Conservation (phyloP, 1,139 yeast species). For the Sugiyamaella sp. region DNA sequence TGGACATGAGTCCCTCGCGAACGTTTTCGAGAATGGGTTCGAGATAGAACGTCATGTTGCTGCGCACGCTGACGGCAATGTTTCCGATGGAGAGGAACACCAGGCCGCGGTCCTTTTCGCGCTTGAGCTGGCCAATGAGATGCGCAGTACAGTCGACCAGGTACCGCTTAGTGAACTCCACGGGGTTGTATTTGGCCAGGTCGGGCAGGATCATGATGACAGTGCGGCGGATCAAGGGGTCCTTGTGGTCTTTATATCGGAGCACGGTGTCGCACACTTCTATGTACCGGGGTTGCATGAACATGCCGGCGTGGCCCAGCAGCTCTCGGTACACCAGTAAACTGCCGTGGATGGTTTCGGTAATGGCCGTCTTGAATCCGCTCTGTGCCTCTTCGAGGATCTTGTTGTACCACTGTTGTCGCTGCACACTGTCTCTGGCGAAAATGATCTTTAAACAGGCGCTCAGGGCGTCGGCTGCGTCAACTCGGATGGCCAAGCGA, state of each 20-base stretch:
- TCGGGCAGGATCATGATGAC: slow-evolving; percentile 81
- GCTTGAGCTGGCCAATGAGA: slow-evolving; percentile 76
- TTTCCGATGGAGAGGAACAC: slow-evolving; percentile 85
- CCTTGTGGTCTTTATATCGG: slow-evolving; percentile 75
- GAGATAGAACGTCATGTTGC: slow-evolving; percentile 83
- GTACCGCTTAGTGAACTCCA: slow-evolving; percentile 76
- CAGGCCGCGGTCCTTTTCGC: slow-evolving; percentile 74
- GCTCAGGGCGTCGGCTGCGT: slow-evolving; percentile 81
- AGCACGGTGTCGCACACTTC: slow-evolving; percentile 77
- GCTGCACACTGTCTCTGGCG: slow-evolving; percentile 71
- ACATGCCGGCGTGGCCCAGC: slow-evolving; percentile 64
- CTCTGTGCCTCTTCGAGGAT: slow-evolving; percentile 64
- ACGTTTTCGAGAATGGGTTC: slow-evolving; percentile 85
- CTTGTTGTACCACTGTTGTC: slow-evolving; percentile 73
- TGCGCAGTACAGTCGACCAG: slow-evolving; percentile 79
- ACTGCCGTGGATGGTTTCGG: slow-evolving; percentile 84
- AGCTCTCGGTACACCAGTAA: slow-evolving; percentile 81
- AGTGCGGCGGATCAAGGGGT: slow-evolving; percentile 76
- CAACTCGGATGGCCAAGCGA: slow-evolving; percentile 72
- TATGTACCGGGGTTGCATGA: slow-evolving; percentile 71
- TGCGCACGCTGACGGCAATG: slow-evolving; percentile 80
- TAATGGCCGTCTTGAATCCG: slow-evolving; percentile 52
- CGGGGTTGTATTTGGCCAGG: slow-evolving; percentile 76
- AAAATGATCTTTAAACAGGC: slow-evolving; percentile 78
- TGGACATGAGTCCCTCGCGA: slow-evolving; percentile 77